phyloP scores from a whole-genome alignment of 1,139 yeast genomes.

The Blastobotrys persicus region DNA sequence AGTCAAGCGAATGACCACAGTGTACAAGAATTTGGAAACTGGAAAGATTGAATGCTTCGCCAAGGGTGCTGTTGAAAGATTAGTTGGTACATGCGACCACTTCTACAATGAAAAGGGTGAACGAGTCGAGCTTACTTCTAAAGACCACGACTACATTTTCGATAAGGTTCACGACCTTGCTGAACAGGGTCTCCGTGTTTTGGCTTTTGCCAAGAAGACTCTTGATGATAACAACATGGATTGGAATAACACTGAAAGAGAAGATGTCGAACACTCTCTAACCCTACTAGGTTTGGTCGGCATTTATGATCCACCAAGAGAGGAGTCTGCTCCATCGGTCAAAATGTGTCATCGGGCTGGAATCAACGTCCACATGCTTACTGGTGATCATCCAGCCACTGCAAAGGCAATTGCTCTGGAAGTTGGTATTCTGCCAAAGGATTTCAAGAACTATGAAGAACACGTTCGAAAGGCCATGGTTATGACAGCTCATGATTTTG shows the following conservation, averaged over 20 bases:
- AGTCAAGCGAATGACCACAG: constrained; percentile 69
- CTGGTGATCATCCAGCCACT: constrained; percentile 84
- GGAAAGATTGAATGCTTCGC: constrained; percentile 48
- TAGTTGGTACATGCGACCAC: constrained; percentile 53
- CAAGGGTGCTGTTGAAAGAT: constrained; percentile 80
- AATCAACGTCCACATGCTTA: constrained; percentile 78
- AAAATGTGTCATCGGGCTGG: constrained; percentile 71
- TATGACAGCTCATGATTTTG: constrained; percentile 75
- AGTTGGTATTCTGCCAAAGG: constrained; percentile 77
- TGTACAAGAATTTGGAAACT: constrained; percentile 45
- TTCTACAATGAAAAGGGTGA: constrained; percentile 45
- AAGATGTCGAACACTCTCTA: constrained; percentile 52
- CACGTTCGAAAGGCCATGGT: constrained; percentile 66
- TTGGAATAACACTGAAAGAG: constrained; percentile 44
- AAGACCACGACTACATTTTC: constrained; percentile 46
- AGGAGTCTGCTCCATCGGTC: constrained; percentile 68
- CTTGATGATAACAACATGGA: constrained; percentile 18
- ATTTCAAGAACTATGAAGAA: constrained; percentile 59
- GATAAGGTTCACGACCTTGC: constrained; percentile 62
- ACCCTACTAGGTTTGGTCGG: constrained; percentile 71
- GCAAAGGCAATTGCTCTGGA: constrained; percentile 81
- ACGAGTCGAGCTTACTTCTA: constrained; percentile 30
- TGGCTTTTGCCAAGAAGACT: constrained; percentile 54
- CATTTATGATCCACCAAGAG: constrained; percentile 80
- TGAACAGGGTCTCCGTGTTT: constrained; percentile 66